Percentiles rank a stretch among this genome's conserved stretches.
phyloP scores from a whole-genome alignment of 257 asterid genomes.

The Rhazya stricta region DNA sequence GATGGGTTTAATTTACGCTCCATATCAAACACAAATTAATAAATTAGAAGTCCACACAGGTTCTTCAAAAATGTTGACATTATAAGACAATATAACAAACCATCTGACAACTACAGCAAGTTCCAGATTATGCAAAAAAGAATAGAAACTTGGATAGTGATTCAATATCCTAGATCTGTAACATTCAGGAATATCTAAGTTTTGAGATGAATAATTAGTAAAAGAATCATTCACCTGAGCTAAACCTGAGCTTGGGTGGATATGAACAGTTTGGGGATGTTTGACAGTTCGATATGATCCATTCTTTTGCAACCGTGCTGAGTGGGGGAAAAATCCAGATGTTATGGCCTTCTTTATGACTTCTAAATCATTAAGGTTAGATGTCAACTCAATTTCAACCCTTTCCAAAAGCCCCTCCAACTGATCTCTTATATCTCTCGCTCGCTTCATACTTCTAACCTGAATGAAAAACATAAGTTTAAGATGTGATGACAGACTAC shows the following conservation, averaged over 20 bases:
- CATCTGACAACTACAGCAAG: neutral
- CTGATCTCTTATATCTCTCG: conserved; percentile 93
- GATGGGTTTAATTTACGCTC: neutral
- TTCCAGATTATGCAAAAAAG: neutral
- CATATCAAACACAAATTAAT: neutral
- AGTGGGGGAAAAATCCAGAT: conserved; percentile 78
- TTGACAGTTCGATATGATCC: conserved; percentile 85
- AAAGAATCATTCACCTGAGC: conserved; percentile 43
- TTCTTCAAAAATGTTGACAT: neutral
- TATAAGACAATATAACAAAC: neutral
- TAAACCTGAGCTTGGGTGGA: conserved; percentile 91
- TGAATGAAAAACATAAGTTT: conserved; percentile 18
- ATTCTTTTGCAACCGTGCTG: conserved; percentile 74
- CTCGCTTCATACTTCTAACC: conserved; percentile 96
- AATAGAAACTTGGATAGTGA: neutral
- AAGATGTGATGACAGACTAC: neutral
- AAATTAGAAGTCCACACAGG: neutral
- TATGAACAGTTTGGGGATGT: conserved; percentile 79
- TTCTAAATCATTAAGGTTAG: conserved; percentile 58
- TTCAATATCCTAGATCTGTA: neutral
- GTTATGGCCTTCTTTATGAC: conserved; percentile 72
- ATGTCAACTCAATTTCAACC: conserved; percentile 74
- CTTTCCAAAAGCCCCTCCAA: conserved; percentile 81
- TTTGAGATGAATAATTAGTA: neutral
- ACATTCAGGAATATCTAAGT: neutral